A percentile compares a stretch with the other conserved stretches of the same genome.
These are phyloP conservation scores for Lentinula sp. DNA, from an alignment of 768 basidiomycete species.

Conservation along the genomic window DNA sequence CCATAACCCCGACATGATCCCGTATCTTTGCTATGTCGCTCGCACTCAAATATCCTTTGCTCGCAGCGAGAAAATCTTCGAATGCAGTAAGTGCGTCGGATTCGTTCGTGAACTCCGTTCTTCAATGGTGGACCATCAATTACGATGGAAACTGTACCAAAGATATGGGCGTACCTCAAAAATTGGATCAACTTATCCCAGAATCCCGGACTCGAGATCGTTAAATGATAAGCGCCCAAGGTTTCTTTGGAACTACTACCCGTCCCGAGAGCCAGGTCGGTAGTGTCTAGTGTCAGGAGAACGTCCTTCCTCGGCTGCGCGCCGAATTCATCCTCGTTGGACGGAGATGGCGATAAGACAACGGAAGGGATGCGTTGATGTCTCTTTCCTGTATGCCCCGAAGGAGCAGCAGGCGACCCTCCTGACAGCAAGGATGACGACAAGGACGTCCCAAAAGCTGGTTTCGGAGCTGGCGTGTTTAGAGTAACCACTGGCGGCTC, in stretches of 20 bases:
- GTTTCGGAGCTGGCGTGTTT: not conserved
- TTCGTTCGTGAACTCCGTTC: slow-evolving; percentile 56
- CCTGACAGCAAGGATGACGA: slow-evolving; percentile 13
- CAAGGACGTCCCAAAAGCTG: not conserved
- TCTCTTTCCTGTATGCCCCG: slow-evolving; percentile 21
- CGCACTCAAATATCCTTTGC: slow-evolving; percentile 75
- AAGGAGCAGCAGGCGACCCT: slow-evolving; percentile 17
- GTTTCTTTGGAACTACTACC: slow-evolving; percentile 33
- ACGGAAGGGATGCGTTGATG: slow-evolving; percentile 74
- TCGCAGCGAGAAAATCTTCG: slow-evolving; percentile 81
- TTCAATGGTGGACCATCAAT: slow-evolving; percentile 14
- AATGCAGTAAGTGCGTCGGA: slow-evolving; percentile 68
- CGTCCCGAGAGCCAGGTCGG: not conserved
- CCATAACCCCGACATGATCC: slow-evolving; percentile 79
- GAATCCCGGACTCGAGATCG: slow-evolving; percentile 73
- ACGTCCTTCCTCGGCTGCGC: slow-evolving; percentile 53
- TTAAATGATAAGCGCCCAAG: slow-evolving; percentile 53
- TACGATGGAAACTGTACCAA: not conserved
- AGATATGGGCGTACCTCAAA: slow-evolving; percentile 39
- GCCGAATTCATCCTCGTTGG: slow-evolving; percentile 28
- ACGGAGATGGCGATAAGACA: slow-evolving; percentile 73
- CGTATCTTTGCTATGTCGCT: slow-evolving; percentile 90
- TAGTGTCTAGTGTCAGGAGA: slow-evolving; percentile 57
- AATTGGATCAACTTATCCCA: slow-evolving; percentile 71
- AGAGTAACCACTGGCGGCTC: not conserved